Percentiles rank a stretch among this genome's conserved stretches.
These are phyloP conservation scores for Fusarium palustre DNA, from an alignment of 2,329 filamentous ascomycete species.

Conservation along the genomic window DNA sequence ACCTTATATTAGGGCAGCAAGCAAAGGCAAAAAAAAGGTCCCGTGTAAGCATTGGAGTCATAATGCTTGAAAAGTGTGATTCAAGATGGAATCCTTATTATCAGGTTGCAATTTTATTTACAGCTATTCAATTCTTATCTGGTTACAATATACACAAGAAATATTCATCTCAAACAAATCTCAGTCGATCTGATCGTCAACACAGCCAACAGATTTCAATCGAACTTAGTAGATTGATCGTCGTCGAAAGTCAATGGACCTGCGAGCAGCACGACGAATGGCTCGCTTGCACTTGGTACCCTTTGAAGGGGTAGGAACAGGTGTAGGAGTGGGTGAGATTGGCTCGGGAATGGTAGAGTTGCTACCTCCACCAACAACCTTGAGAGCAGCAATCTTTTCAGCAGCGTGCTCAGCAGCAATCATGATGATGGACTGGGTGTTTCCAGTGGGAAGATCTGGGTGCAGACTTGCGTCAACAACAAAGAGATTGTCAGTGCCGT, in stretches of 20 bases:
- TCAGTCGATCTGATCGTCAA: neutral
- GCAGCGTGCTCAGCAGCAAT: conserved; percentile 46
- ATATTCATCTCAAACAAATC: neutral
- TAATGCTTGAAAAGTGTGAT: no score
- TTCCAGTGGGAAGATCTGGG: conserved; percentile 57
- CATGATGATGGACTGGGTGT: conserved; percentile 48
- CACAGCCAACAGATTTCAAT: no score
- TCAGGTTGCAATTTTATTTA: conserved; percentile 28
- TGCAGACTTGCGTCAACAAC: conserved; percentile 72
- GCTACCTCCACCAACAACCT: conserved; percentile 16
- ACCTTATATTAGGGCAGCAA: no score
- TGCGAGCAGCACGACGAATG: conserved; percentile 14
- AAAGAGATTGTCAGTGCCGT: conserved; percentile 70
- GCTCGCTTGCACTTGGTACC: conserved; percentile 21
- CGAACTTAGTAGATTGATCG: conserved; percentile 15
- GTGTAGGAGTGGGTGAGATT: conserved; percentile 11
- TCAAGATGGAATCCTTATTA: no score
- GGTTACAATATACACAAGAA: conserved; percentile 21
- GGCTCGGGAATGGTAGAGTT: conserved; percentile 33
- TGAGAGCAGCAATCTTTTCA: conserved; percentile 41
- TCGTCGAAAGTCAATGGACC: conserved; percentile 27
- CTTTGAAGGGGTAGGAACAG: conserved; percentile 13
- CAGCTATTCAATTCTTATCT: neutral
- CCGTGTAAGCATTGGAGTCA: no score
- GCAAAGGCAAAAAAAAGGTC: no score